These are phyloP conservation scores for Hippophae gyantsensis DNA, from an alignment of 306 rosid species.

Conservation along the genomic window DNA sequence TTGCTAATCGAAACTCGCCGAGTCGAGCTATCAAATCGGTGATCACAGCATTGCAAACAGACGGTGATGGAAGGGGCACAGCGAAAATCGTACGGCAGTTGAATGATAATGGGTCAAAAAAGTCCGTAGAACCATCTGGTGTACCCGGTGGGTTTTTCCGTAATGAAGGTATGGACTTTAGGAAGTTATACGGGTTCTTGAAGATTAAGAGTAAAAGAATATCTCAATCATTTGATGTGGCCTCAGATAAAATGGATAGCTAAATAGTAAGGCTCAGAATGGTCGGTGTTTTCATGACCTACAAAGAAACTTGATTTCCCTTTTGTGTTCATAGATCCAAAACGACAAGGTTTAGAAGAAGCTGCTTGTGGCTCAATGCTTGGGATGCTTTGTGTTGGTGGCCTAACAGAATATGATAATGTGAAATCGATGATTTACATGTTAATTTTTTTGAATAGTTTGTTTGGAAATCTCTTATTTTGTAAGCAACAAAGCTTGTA, in stretches of 20 bases:
- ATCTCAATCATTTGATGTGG: constrained; percentile 37
- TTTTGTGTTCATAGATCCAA: no score
- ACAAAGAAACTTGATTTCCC: no score
- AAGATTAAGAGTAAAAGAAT: constrained; percentile 34
- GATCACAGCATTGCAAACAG: constrained; percentile 63
- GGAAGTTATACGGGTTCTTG: constrained; percentile 53
- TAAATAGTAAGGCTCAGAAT: background rate
- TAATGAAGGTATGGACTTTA: constrained; percentile 42
- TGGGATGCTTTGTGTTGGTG: no score
- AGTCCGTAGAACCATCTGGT: constrained; percentile 17
- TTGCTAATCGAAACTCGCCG: constrained; percentile 80
- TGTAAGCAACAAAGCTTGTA: no score
- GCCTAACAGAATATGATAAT: no score
- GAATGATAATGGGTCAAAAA: constrained; percentile 10
- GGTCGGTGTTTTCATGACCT: background rate
- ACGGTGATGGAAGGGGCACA: constrained; percentile 53
- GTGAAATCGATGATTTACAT: no score
- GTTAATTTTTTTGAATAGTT: no score
- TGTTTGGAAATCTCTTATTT: no score
- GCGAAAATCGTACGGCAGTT: constrained; percentile 39
- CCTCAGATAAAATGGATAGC: constrained; percentile 11
- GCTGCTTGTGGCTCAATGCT: no score
- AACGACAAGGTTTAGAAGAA: no score
- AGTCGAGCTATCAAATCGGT: constrained; percentile 83
- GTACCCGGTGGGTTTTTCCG: constrained; percentile 19